A percentile compares a stretch with the other conserved stretches of the same genome.
These are phyloP conservation scores for Solanum raphanifolium DNA, from an alignment of 257 asterid genomes.

Conservation along the genomic window DNA sequence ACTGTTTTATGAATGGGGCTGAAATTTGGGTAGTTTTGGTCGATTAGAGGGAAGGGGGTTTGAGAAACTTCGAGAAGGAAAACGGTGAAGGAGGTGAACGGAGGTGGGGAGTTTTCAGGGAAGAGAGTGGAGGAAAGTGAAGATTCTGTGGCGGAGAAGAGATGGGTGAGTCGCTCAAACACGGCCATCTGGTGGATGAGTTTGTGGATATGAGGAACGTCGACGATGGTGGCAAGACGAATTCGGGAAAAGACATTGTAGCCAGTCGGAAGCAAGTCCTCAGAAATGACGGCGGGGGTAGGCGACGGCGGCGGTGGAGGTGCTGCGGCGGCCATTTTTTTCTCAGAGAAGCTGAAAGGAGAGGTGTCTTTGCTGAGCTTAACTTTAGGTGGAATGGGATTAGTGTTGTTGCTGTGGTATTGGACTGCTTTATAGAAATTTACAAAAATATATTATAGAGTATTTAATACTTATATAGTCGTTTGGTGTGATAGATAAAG, in stretches of 20 bases:
- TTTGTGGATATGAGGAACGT: slow-evolving; percentile 33
- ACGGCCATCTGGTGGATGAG: slow-evolving; percentile 46
- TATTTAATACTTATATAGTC: no score
- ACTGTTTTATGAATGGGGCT: slow-evolving; percentile 20
- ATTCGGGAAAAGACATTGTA: slow-evolving; percentile 24
- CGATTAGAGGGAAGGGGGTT: slow-evolving; percentile 13
- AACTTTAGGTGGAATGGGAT: not conserved
- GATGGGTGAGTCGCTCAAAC: slow-evolving; percentile 29
- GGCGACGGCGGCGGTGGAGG: slow-evolving; percentile 29
- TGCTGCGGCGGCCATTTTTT: slow-evolving; percentile 36
- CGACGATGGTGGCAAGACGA: slow-evolving; percentile 24
- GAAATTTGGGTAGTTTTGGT: not conserved
- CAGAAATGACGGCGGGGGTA: slow-evolving; percentile 4
- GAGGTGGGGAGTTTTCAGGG: slow-evolving; percentile 10
- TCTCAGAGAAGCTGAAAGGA: not conserved
- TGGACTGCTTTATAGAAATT: not conserved
- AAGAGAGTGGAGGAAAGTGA: slow-evolving; percentile 38
- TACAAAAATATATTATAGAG: no score
- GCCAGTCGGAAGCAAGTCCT: not conserved
- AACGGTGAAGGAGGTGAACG: slow-evolving; percentile 35
- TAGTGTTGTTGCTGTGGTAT: not conserved
- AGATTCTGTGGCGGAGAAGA: slow-evolving; percentile 28
- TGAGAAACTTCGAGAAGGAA: slow-evolving; percentile 38
- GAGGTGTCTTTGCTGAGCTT: not conserved
- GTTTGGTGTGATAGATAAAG: no score